Evolutionary conservation across 2,329 filamentous ascomycete species (phyloP).

Genomic region (Elsinoe perseae): DNA sequence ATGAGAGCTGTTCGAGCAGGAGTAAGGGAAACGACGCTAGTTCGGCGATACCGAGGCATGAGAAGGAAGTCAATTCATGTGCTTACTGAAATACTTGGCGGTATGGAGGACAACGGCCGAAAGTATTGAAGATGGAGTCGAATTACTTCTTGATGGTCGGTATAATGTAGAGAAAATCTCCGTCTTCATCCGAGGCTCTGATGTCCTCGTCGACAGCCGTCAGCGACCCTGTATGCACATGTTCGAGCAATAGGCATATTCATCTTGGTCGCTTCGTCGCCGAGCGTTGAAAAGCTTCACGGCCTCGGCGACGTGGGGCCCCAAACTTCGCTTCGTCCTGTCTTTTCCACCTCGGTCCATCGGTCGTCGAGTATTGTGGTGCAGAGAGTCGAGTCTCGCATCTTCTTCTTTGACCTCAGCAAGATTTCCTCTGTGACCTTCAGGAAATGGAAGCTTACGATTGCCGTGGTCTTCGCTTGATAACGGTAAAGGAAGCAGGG

Average conservation of each 20-base stretch:
- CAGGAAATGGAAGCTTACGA: no score
- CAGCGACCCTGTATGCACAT: neutral
- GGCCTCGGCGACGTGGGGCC: neutral
- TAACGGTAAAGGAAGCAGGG: no score
- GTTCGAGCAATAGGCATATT: neutral
- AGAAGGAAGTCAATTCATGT: conserved; percentile 8
- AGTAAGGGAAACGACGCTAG: conserved; percentile 5
- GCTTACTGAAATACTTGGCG: conserved; percentile 1
- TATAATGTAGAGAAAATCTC: neutral
- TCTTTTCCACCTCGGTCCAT: neutral
- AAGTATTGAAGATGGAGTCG: neutral
- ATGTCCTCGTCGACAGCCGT: neutral
- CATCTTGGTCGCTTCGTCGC: neutral
- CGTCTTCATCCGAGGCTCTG: neutral
- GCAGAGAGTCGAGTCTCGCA: no score
- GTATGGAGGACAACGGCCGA: neutral
- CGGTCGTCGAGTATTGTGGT: no score
- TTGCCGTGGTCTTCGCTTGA: no score
- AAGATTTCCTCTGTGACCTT: no score
- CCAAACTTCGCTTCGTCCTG: neutral
- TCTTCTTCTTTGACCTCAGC: no score
- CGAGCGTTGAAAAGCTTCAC: neutral
- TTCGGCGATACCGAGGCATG: conserved; percentile 13
- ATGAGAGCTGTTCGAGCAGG: neutral
- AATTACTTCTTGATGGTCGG: neutral